A percentile compares a stretch with the other conserved stretches of the same genome.
Evolutionary conservation across 2,329 filamentous ascomycete genomes (phyloP).

Genomic region (Aureobasidium sp.): DNA sequence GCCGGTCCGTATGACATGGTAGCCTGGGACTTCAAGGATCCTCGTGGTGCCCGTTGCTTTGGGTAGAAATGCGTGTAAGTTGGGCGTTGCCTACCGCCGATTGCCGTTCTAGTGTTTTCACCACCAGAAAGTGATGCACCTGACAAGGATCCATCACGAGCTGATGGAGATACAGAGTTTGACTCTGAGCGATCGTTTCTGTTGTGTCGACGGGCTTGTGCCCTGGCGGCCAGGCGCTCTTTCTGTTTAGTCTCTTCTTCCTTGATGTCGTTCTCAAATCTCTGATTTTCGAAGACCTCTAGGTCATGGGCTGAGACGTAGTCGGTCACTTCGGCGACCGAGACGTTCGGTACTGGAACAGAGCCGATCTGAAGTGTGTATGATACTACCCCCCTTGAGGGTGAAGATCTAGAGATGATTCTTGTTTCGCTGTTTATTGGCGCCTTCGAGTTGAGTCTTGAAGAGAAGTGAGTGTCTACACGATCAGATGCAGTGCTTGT

Average conservation of each 20-base stretch:
- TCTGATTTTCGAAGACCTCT: constrained; percentile 25
- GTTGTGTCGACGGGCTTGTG: neutral
- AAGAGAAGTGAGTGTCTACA: neutral
- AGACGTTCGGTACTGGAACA: constrained; percentile 20
- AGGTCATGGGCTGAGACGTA: constrained; percentile 27
- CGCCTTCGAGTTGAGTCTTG: neutral
- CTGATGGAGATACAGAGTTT: neutral
- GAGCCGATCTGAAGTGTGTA: constrained; percentile 25
- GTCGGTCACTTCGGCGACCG: constrained; percentile 24
- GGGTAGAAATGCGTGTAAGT: constrained; percentile 22
- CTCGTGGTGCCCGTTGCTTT: constrained; percentile 4
- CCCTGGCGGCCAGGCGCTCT: neutral
- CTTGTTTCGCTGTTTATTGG: neutral
- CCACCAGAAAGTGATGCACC: neutral
- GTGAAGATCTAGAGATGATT: constrained; percentile 22
- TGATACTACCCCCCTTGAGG: constrained; percentile 13
- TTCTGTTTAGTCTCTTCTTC: constrained; percentile 10
- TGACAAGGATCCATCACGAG: neutral
- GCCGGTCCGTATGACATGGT: neutral
- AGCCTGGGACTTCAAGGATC: neutral
- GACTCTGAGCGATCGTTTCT: neutral
- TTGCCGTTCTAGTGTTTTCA: neutral
- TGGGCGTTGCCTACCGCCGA: constrained; percentile 24
- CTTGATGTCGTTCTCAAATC: constrained; percentile 20
- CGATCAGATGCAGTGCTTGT: neutral